Percentiles rank a stretch among this genome's conserved stretches.
Evolutionary conservation across 768 basidiomycete species (phyloP).

Genomic region (Boletales sp.): DNA sequence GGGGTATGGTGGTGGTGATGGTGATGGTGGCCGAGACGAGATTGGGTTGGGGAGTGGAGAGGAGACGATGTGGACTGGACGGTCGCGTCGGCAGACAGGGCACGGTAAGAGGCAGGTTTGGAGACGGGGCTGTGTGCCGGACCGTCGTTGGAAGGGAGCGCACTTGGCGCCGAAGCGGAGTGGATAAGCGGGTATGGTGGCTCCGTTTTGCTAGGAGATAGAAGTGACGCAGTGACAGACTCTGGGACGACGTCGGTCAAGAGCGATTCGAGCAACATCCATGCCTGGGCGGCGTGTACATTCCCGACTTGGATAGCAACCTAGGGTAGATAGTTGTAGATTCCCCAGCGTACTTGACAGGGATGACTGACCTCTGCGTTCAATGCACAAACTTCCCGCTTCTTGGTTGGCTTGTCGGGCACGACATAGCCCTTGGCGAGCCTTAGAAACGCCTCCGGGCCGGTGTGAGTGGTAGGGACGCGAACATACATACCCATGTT

Average conservation of each 20-base stretch:
- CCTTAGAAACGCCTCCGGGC: constrained; percentile 41
- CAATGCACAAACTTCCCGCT: constrained; percentile 44
- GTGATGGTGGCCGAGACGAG: constrained; percentile 12
- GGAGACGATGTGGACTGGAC: constrained; percentile 8
- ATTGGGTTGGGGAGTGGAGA: constrained; percentile 22
- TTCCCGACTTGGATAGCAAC: constrained; percentile 58
- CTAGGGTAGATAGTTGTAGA: constrained; percentile 27
- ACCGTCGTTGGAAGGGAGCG: constrained; percentile 28
- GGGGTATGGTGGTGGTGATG: constrained; percentile 4
- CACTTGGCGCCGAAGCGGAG: constrained; percentile 41
- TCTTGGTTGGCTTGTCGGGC: constrained; percentile 34
- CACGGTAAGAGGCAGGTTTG: constrained; percentile 23
- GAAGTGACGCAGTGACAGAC: constrained; percentile 26
- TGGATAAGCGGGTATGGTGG: constrained; percentile 31
- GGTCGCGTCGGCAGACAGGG: constrained; percentile 24
- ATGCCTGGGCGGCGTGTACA: constrained; percentile 55
- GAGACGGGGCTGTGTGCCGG: constrained; percentile 8
- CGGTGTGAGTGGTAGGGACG: constrained; percentile 18
- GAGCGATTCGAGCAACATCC: constrained; percentile 61
- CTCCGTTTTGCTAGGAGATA: constrained; percentile 12
- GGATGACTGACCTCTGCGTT: constrained; percentile 53
- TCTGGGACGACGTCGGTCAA: constrained; percentile 48
- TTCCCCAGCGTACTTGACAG: neutral
- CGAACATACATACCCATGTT: constrained; percentile 49
- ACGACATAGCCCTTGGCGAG: constrained; percentile 66